Evolutionary conservation across 2,329 filamentous ascomycete genomes (phyloP).

Genomic region (Aspergillus terreus): DNA sequence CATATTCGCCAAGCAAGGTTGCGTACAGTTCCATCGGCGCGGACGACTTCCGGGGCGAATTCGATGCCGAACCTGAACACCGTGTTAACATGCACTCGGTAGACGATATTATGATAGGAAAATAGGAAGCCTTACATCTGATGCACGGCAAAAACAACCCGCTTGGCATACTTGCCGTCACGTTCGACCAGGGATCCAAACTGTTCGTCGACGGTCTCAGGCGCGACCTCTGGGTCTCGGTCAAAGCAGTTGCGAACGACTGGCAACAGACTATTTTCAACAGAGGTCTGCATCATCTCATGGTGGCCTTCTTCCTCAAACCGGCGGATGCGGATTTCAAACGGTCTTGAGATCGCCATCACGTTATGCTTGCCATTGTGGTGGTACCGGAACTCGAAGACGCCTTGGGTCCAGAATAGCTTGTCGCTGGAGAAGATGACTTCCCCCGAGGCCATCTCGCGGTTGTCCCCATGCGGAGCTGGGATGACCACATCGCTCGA

Average conservation of each 20-base stretch:
- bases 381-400: constrained; percentile 96
- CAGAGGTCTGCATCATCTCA: constrained; percentile 61
- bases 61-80: constrained; percentile 74
- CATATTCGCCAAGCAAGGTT: constrained; percentile 93
- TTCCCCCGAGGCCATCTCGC: constrained; percentile 69
- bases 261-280: constrained; percentile 75
- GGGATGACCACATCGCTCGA: constrained; percentile 61
- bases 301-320: constrained; percentile 67
- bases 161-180: constrained; percentile 80
- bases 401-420: constrained; percentile 93
- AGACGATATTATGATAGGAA: background rate
- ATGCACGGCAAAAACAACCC: constrained; percentile 89
- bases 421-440: constrained; percentile 88
- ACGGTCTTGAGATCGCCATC: constrained; percentile 89
- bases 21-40: constrained; percentile 82
- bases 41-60: constrained; percentile 86
- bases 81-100: constrained; percentile 5
- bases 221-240: constrained; percentile 84
- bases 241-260: constrained; percentile 91
- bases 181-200: constrained; percentile 84
- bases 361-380: constrained; percentile 89
- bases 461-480: constrained; percentile 46
- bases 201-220: constrained; percentile 69
- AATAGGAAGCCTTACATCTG: constrained; percentile 63
- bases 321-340: constrained; percentile 78